These are phyloP conservation scores for Pyropia yezoensis DNA, from an alignment of 23 red algal species.

Conservation along the genomic window DNA sequence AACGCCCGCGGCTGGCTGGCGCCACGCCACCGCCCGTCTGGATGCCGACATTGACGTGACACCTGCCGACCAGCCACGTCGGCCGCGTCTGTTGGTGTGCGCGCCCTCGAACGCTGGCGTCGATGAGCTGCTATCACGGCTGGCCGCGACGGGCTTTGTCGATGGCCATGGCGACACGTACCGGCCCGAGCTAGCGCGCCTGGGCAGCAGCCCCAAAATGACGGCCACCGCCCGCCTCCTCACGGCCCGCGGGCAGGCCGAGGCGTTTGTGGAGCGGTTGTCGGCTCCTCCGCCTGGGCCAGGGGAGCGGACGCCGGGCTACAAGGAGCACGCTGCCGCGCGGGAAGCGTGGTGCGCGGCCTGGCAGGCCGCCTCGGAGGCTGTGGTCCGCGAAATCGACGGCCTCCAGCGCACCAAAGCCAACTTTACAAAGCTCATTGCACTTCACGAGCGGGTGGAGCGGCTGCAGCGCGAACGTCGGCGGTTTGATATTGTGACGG, in stretches of 20 bases:
- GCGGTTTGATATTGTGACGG: constrained; percentile 28
- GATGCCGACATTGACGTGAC: too few species aligned
- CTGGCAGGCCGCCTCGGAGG: too few species aligned
- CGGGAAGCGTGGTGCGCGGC: too few species aligned
- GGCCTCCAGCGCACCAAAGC: too few species aligned
- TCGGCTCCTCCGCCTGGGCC: constrained; percentile 3
- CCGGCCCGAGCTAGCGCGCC: constrained; percentile 44
- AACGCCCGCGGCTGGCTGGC: too few species aligned
- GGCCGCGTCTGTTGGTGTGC: constrained; percentile 86
- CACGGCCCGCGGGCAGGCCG: constrained; percentile 61
- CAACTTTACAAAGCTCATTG: constrained; percentile 15
- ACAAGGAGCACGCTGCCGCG: too few species aligned
- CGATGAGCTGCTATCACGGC: constrained; percentile 71
- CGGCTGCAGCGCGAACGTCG: constrained; percentile 46
- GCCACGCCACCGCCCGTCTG: too few species aligned
- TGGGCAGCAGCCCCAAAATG: constrained; percentile 44
- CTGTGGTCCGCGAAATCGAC: too few species aligned
- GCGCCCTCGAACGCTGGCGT: constrained; percentile 94
- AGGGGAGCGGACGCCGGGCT: too few species aligned
- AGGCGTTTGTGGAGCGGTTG: constrained; percentile 49
- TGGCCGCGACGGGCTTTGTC: constrained; percentile 48
- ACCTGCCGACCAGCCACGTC: constrained; percentile 6
- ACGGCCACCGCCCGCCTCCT: constrained; percentile 43
- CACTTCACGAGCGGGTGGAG: constrained; percentile 53
- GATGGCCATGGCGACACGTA: constrained; percentile 57